Evolutionary conservation across 208 protist genomes (phyloP).

Genomic region (Wallacemonas sp.): DNA sequence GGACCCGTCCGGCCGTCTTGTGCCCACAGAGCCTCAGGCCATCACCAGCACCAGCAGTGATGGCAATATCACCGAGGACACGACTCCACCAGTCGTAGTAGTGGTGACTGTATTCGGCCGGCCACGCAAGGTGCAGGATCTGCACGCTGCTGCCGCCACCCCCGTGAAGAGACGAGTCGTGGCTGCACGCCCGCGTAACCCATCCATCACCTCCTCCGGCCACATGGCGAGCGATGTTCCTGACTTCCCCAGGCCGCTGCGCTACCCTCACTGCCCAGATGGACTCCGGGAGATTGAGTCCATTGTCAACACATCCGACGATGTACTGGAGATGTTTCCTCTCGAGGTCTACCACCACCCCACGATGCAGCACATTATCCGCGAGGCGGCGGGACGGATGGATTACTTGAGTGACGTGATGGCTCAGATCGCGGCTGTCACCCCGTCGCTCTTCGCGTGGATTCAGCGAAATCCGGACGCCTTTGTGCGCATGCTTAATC

Average conservation of each 20-base stretch:
- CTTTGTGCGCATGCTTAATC: slow-evolving; percentile 39
- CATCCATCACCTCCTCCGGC: background rate
- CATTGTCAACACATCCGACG: slow-evolving; percentile 8
- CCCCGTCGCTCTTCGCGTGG: slow-evolving; percentile 58
- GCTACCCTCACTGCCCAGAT: slow-evolving; percentile 43
- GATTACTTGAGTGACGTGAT: slow-evolving; percentile 41
- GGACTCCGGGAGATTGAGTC: slow-evolving; percentile 30
- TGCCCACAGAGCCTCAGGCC: too few species aligned
- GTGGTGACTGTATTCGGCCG: background rate
- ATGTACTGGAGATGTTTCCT: slow-evolving; percentile 28
- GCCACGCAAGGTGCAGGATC: background rate
- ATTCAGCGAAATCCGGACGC: slow-evolving; percentile 40
- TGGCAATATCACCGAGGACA: background rate
- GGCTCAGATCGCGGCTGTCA: slow-evolving; percentile 37
- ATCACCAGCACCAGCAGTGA: too few species aligned
- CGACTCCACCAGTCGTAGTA: background rate
- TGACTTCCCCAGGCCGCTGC: slow-evolving; percentile 23
- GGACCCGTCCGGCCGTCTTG: too few species aligned
- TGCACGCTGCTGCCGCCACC: background rate
- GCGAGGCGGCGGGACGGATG: slow-evolving; percentile 43
- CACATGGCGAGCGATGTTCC: background rate
- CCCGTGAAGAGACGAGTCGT: background rate
- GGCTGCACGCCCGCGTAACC: background rate
- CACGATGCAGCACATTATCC: slow-evolving; percentile 56
- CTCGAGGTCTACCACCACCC: slow-evolving; percentile 44